Evolutionary conservation across 2,329 filamentous ascomycete species (phyloP), one percentile per base, ranked within the genome.

Genomic region (Ceratocystis variospora): DNA sequence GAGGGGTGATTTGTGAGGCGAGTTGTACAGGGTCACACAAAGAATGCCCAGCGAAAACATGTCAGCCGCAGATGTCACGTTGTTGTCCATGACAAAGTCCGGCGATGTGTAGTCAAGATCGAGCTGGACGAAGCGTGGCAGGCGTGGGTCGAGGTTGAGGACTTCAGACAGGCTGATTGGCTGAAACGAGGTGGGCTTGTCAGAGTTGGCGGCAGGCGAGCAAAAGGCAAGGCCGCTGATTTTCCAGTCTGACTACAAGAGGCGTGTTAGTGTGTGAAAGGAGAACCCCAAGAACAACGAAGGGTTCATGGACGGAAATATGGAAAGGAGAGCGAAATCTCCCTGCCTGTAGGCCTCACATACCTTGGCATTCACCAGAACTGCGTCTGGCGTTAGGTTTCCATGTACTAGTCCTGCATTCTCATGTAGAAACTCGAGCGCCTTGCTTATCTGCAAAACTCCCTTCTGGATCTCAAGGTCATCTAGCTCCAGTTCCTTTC

Each of bases 401-500:
- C 89, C 90, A 75, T 99, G 94, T 0, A 97, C 90, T 62, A 99
- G 81, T 0, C 90, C 90, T 8, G 93, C 93, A 73, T 93, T 96
- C 73, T 97, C 93, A 73, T 97, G 93, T 68, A 97, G 77, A 73
- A 97, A 97, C 76, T 97, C 93, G 37, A 97, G 79, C 2, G 92
- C 93, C 74, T 96, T 96, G 72, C 88, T 92, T 69, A 99, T 83
- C 75, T 99, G 94, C 68, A 97, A 78, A 69, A 99, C 76, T 0
- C 94, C 94, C 76, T 99, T 99, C 75, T 99, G 94, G 71, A 97
- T 95, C 76, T 99, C 94, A 68, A 99, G 79, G 77, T 97, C 94
- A 73, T 99, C 94, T 69, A 99, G 90, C 74, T 97, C 93, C 15
- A 96, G 76, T 72, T 97, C 92, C 71, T 89, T 82, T 71, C 90